Percentiles rank a stretch among this genome's conserved stretches.
These are phyloP conservation scores for Hanseniaspora gamundiae DNA, from an alignment of 1,139 yeast species.

Conservation along the genomic window DNA sequence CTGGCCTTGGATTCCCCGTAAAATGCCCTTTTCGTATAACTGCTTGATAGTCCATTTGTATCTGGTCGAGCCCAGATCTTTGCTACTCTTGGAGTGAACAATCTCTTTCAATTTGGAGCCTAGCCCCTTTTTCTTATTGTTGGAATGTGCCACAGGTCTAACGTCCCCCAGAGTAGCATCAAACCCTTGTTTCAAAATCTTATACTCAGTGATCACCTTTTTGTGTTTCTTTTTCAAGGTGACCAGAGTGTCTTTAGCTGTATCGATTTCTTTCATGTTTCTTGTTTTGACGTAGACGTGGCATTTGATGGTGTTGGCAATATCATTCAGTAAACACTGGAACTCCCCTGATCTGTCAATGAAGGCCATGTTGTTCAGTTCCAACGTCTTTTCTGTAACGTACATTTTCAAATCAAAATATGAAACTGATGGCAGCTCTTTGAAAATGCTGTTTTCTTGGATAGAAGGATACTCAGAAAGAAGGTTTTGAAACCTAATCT, in stretches of 20 bases:
- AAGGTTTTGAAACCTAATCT: constrained; percentile 38
- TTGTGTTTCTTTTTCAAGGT: constrained; percentile 29
- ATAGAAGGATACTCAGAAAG: constrained; percentile 23
- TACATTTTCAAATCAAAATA: constrained; percentile 70
- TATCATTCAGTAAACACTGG: constrained; percentile 70
- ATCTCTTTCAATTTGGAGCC: constrained; percentile 30
- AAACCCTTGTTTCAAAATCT: constrained; percentile 47
- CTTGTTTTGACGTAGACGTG: constrained; percentile 58
- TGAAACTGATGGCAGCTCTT: constrained; percentile 42
- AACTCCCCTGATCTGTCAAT: constrained; percentile 59
- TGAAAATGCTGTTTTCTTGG: constrained; percentile 26
- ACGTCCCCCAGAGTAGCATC: constrained; percentile 58
- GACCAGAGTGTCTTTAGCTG: constrained; percentile 47
- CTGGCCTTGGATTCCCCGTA: constrained; percentile 45
- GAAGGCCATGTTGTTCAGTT: constrained; percentile 58
- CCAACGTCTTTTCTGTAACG: constrained; percentile 64
- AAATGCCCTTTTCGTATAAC: constrained; percentile 59
- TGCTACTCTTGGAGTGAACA: constrained; percentile 34
- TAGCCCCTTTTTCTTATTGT: constrained; percentile 35
- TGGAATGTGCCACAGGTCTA: constrained; percentile 41
- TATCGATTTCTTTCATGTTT: constrained; percentile 48
- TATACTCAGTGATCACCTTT: constrained; percentile 37
- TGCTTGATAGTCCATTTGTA: constrained; percentile 62
- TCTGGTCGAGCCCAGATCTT: constrained; percentile 30
- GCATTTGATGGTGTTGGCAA: constrained; percentile 74